A percentile compares a stretch with the other conserved stretches of the same genome.
Evolutionary conservation across 257 asterid genomes (phyloP).

Genomic region (Capsicum baccatum): DNA sequence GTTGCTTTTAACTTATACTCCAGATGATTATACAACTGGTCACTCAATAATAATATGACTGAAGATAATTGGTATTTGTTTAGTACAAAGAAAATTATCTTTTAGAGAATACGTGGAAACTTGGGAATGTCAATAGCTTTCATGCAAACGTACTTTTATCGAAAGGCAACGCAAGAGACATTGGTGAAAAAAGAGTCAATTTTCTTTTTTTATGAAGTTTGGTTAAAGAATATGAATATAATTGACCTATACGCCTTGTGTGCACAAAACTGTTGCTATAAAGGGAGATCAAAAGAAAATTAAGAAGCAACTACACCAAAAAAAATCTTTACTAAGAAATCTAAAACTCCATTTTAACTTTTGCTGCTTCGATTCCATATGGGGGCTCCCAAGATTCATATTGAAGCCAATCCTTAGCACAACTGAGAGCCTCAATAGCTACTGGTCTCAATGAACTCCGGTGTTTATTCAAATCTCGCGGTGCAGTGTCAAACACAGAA

Average conservation of each 20-base stretch:
- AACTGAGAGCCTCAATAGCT: conserved; percentile 65
- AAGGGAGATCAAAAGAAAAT: neutral
- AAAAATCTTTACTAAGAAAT: conserved; percentile 8
- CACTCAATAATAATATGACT: too few species aligned
- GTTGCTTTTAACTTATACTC: too few species aligned
- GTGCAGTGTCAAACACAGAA: conserved; percentile 58
- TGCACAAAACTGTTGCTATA: conserved; percentile 30
- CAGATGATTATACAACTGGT: too few species aligned
- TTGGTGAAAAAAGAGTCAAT: neutral
- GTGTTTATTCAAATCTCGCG: conserved; percentile 49
- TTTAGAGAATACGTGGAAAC: too few species aligned
- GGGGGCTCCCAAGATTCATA: conserved; percentile 38
- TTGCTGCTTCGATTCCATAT: conserved; percentile 30
- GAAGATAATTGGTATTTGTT: too few species aligned
- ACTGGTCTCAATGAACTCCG: conserved; percentile 55
- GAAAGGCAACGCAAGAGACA: neutral
- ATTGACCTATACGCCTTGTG: conserved; percentile 33
- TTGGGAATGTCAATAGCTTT: too few species aligned
- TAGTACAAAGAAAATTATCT: too few species aligned
- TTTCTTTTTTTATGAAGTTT: neutral
- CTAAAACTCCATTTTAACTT: conserved; percentile 44
- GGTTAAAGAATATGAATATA: conserved; percentile 28
- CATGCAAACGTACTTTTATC: neutral
- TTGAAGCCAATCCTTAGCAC: conserved; percentile 84
- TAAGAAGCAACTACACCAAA: conserved; percentile 18